These are phyloP conservation scores for Syzygium jambos DNA, from an alignment of 345 rosid genomes.

Conservation along the genomic window DNA sequence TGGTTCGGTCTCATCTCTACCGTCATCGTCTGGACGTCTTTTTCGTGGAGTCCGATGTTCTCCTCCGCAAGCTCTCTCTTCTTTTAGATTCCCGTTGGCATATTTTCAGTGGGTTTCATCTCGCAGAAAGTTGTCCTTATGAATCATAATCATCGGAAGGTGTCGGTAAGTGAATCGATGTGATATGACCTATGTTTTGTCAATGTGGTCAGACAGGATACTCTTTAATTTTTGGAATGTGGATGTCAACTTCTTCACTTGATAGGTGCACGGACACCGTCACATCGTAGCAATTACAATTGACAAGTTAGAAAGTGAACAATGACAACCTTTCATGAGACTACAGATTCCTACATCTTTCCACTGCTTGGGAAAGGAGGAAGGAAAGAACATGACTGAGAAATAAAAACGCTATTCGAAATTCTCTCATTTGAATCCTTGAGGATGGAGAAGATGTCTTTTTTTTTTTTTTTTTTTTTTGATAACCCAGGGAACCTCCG, in stretches of 20 bases:
- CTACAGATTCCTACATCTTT: neutral
- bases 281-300: neutral
- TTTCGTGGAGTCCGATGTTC: neutral
- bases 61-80: neutral
- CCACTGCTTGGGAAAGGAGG: no score
- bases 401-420: neutral
- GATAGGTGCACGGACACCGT: neutral
- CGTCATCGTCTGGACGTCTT: neutral
- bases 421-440: neutral
- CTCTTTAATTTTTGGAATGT: neutral
- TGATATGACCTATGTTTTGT: neutral
- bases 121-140: neutral
- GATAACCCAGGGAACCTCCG: no score
- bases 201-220: neutral
- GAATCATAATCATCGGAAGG: neutral
- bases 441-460: neutral
- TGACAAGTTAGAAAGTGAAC: neutral
- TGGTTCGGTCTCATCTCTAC: neutral
- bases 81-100: neutral
- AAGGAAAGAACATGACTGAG: neutral
- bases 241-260: neutral
- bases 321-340: neutral
- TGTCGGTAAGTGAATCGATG: neutral
- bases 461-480: no score
- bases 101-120: neutral